Conservation (phyloP, 495 filamentous ascomycete genomes). For the Penicillium cataractarum region DNA sequence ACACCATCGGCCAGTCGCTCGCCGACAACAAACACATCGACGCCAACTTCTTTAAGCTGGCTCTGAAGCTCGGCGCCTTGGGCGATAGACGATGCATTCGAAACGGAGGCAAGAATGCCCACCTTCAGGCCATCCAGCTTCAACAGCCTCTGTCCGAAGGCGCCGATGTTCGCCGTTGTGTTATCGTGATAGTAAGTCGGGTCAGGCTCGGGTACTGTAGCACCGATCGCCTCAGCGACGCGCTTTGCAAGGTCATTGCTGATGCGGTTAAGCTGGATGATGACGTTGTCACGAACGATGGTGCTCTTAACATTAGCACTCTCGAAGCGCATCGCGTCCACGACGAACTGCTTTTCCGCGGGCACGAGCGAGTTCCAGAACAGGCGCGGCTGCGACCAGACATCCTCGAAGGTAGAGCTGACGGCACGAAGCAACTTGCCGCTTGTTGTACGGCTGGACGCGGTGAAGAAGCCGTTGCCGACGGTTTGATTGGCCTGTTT, state of each 20-base stretch:
- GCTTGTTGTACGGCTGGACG: constrained; percentile 57
- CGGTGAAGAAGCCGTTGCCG: constrained; percentile 75
- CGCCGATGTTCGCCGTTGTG: constrained; percentile 63
- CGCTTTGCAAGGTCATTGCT: constrained; percentile 69
- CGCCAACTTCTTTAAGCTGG: constrained; percentile 48
- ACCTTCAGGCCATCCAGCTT: constrained; percentile 68
- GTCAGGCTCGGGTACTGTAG: constrained; percentile 60
- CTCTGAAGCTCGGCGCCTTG: constrained; percentile 53
- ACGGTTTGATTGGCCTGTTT: constrained; percentile 69
- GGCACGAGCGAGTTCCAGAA: constrained; percentile 76
- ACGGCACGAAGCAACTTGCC: constrained; percentile 61
- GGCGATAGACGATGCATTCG: constrained; percentile 39
- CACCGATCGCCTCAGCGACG: constrained; percentile 64
- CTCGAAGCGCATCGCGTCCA: constrained; percentile 82
- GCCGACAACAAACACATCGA: constrained; percentile 64
- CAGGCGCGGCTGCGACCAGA: constrained; percentile 75
- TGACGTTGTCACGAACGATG: constrained; percentile 60
- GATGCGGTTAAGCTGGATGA: constrained; percentile 72
- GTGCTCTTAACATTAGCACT: constrained; percentile 58
- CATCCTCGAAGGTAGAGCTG: constrained; percentile 70
- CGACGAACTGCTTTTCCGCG: constrained; percentile 73
- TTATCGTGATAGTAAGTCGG: constrained; percentile 71
- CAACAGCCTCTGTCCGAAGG: constrained; percentile 59
- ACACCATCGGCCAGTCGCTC: constrained; percentile 61
- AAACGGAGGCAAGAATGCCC: constrained; percentile 62